These are phyloP conservation scores for Vicia faba DNA, from an alignment of 306 rosid genomes.

Conservation along the genomic window DNA sequence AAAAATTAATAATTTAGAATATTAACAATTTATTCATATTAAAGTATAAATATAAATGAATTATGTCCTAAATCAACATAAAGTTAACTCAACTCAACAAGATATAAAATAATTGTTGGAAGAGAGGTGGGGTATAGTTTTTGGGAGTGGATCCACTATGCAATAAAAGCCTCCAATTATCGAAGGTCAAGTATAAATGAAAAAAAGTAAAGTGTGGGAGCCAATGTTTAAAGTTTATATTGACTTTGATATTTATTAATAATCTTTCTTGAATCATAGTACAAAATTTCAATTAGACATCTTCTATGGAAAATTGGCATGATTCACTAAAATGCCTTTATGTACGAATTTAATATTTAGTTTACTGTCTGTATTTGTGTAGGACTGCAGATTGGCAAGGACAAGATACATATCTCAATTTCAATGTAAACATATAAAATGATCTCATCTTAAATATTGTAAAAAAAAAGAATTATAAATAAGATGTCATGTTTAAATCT, in stretches of 20 bases:
- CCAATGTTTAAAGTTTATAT: constrained; percentile 38
- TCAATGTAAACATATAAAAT: constrained; percentile 17
- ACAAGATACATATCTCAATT: constrained; percentile 1
- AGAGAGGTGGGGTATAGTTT: constrained; percentile 44
- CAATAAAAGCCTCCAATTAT: constrained; percentile 46
- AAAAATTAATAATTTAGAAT: neutral
- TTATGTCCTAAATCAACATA: too few relatives aligned
- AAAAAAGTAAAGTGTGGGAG: constrained; percentile 47
- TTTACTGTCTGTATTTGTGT: constrained; percentile 9
- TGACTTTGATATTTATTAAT: constrained; percentile 40
- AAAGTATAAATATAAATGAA: too few relatives aligned
- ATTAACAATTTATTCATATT: too few relatives aligned
- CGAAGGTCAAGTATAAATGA: constrained; percentile 49
- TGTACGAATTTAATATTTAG: constrained; percentile 6
- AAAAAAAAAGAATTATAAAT: too few relatives aligned
- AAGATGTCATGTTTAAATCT: too few relatives aligned
- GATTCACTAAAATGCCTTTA: constrained; percentile 31
- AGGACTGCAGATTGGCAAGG: constrained; percentile 13
- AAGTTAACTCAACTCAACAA: constrained; percentile 22
- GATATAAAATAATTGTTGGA: constrained; percentile 37
- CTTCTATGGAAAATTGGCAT: constrained; percentile 27
- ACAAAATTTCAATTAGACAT: constrained; percentile 31
- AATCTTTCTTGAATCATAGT: constrained; percentile 25
- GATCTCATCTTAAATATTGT: neutral
- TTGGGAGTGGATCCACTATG: constrained; percentile 60